These are phyloP conservation scores for Teratosphaeria viscida DNA, from an alignment of 2,329 filamentous ascomycete species.

Conservation along the genomic window DNA sequence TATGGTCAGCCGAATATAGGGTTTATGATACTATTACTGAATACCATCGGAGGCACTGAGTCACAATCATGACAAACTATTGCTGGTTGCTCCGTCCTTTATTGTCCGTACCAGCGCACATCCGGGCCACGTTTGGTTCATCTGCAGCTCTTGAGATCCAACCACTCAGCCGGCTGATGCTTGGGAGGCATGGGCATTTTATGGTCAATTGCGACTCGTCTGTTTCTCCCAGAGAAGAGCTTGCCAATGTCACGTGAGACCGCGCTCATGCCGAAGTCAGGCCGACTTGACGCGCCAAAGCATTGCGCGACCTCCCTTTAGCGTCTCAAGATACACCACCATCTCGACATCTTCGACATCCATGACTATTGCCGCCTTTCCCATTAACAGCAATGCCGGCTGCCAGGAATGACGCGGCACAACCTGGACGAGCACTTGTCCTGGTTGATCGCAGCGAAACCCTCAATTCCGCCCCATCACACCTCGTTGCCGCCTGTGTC, in stretches of 20 bases:
- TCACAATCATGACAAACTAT: too few relatives aligned
- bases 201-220: too few relatives aligned
- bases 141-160: too few relatives aligned
- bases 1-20: too few relatives aligned
- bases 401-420: conserved; percentile 35
- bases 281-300: neutral
- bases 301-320: neutral
- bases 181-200: too few relatives aligned
- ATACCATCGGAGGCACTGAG: too few relatives aligned
- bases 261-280: neutral
- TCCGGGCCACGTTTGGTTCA: too few relatives aligned
- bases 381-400: conserved; percentile 15
- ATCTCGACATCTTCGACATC: neutral
- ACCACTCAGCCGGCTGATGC: too few relatives aligned
- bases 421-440: conserved; percentile 39
- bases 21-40: too few relatives aligned
- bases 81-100: too few relatives aligned
- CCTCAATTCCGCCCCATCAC: conserved; percentile 28
- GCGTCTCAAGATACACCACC: neutral
- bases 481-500: conserved; percentile 1
- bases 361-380: neutral
- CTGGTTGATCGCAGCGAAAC: conserved; percentile 38
- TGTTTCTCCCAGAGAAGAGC: too few relatives aligned
- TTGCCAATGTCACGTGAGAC: neutral
- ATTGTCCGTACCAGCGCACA: too few relatives aligned